A percentile compares a stretch with the other conserved stretches of the same genome.
These are phyloP conservation scores for Macrotyloma uniflorum DNA, from an alignment of 306 rosid genomes.

Conservation along the genomic window DNA sequence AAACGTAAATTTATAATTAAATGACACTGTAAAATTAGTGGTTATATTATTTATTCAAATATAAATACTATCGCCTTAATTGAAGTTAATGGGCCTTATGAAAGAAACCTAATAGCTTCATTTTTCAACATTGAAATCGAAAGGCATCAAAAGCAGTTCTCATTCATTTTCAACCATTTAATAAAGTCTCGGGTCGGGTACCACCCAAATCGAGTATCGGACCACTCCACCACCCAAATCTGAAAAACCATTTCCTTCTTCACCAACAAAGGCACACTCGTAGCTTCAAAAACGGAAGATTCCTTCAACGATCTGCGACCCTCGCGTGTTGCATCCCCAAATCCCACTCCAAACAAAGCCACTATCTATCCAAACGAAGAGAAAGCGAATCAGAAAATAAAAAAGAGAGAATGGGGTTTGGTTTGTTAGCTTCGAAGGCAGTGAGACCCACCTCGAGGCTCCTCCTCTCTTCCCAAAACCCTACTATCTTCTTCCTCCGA, in stretches of 20 bases:
- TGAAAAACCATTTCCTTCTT: constrained; percentile 15
- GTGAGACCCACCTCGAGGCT: constrained; percentile 66
- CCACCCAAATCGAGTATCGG: neutral
- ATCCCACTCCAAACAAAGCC: neutral
- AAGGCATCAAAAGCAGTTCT: neutral
- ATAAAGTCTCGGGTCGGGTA: neutral
- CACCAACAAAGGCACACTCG: neutral
- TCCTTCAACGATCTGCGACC: constrained; percentile 39
- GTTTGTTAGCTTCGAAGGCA: constrained; percentile 76
- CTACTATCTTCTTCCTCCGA: constrained; percentile 53
- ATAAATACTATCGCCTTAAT: too few relatives aligned
- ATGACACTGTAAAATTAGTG: too few relatives aligned
- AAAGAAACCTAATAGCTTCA: neutral
- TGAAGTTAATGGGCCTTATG: neutral
- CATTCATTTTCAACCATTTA: neutral
- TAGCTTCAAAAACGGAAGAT: neutral
- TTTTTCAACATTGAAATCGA: neutral
- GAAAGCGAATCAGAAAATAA: neutral
- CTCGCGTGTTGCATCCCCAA: neutral
- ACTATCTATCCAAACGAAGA: neutral
- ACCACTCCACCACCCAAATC: neutral
- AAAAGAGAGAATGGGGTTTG: constrained; percentile 67
- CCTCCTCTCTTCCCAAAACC: constrained; percentile 61
- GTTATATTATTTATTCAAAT: too few relatives aligned
- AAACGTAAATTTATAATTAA: too few relatives aligned